phyloP scores from a whole-genome alignment of 371 early-diverging fungal genomes.

The Mucor velutinosus region DNA sequence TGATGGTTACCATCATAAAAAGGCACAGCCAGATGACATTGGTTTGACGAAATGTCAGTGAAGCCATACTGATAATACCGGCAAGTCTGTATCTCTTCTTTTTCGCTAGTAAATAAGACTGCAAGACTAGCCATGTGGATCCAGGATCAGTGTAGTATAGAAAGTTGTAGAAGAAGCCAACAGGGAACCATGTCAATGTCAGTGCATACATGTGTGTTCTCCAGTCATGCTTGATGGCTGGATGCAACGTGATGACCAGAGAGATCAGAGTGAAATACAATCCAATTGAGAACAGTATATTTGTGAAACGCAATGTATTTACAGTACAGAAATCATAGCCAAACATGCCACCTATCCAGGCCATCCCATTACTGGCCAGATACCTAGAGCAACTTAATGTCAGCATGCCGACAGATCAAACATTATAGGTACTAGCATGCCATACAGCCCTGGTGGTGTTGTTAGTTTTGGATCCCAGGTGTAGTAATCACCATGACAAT shows the following conservation, averaged over 20 bases:
- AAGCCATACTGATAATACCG: conserved; percentile 57
- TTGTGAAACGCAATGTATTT: conserved; percentile 58
- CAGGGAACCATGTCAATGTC: conserved; percentile 73
- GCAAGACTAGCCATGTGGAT: conserved; percentile 78
- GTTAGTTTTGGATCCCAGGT: conserved; percentile 93
- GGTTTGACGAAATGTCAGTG: conserved; percentile 88
- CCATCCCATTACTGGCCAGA: conserved; percentile 40
- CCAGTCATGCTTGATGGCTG: conserved; percentile 2
- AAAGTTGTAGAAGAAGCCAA: conserved; percentile 80
- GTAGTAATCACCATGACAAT: conserved; percentile 72
- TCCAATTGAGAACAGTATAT: conserved; percentile 56
- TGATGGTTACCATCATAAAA: conserved; percentile 49
- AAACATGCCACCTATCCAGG: conserved; percentile 11
- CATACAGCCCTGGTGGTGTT: conserved; percentile 95
- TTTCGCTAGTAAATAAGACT: conserved; percentile 63
- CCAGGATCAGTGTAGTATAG: conserved; percentile 94
- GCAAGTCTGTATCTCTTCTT: conserved; percentile 48
- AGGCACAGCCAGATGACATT: conserved; percentile 85
- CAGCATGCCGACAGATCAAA: background rate
- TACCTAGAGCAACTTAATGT: conserved; percentile 33
- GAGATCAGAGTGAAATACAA: conserved; percentile 49
- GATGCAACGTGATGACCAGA: conserved; percentile 42
- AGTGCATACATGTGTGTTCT: conserved; percentile 49
- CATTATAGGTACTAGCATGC: conserved; percentile 2
- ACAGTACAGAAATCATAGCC: conserved; percentile 47